phyloP scores from a whole-genome alignment of 2,329 filamentous ascomycete species.

The Sporothrix phasma region DNA sequence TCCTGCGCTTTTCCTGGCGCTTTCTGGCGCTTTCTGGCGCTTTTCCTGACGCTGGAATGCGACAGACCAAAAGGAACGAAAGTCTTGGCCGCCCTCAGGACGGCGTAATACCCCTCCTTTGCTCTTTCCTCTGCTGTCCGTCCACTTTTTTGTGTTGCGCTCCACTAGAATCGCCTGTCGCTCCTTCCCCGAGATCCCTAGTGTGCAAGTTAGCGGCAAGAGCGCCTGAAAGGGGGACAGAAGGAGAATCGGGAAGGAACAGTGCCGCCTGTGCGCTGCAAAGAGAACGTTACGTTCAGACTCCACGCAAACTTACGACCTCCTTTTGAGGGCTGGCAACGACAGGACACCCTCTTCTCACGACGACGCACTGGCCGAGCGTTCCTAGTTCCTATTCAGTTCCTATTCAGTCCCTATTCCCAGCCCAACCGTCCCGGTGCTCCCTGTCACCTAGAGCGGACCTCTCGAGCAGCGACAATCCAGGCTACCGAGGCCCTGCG shows the following conservation, averaged over 20 bases:
- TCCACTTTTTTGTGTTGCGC: background rate
- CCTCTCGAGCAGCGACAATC: background rate
- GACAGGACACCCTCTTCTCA: background rate
- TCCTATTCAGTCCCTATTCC: too few species aligned
- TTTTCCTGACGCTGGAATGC: background rate
- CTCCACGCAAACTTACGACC: background rate
- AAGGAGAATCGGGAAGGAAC: background rate
- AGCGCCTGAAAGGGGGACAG: background rate
- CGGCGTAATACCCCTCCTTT: conserved; percentile 7
- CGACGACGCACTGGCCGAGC: background rate
- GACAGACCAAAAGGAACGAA: background rate
- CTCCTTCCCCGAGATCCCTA: background rate
- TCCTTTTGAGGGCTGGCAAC: background rate
- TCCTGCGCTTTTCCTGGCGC: too few species aligned
- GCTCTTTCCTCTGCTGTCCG: background rate
- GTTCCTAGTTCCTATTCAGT: too few species aligned
- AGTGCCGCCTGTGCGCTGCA: background rate
- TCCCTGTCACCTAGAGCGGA: too few species aligned
- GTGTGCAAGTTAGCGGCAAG: background rate
- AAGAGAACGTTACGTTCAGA: too few species aligned
- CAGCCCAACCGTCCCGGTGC: too few species aligned
- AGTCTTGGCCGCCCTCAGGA: background rate
- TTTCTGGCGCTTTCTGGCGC: too few species aligned
- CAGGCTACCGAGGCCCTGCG: too few species aligned
- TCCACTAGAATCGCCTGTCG: background rate